Evolutionary conservation across 345 rosid genomes (phyloP).

Genomic region (Sisymbrium altissimum): DNA sequence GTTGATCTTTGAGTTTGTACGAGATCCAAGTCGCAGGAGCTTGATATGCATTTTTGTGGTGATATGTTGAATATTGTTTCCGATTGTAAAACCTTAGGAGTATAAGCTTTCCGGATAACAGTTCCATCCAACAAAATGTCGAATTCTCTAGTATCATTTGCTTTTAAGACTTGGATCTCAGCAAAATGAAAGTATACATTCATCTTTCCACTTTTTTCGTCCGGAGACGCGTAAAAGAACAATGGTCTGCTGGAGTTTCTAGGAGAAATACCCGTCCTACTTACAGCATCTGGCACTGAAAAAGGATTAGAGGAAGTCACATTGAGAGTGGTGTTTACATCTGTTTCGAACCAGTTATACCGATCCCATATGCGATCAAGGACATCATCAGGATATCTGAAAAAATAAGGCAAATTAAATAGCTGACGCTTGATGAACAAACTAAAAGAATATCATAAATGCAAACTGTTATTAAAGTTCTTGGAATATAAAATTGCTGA

Average conservation of each 20-base stretch:
- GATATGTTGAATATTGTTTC: neutral
- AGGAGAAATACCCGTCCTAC: neutral
- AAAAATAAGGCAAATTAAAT: neutral
- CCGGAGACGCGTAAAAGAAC: neutral
- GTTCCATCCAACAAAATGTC: neutral
- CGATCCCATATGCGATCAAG: conserved; percentile 13
- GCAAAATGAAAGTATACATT: neutral
- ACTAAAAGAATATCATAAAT: too few species aligned
- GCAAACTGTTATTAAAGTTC: neutral
- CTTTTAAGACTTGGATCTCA: neutral
- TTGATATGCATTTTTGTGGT: neutral
- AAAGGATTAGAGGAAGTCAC: conserved; percentile 1
- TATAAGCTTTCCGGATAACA: neutral
- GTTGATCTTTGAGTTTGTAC: conserved; percentile 7
- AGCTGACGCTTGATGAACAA: too few species aligned
- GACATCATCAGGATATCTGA: neutral
- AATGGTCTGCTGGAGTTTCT: neutral
- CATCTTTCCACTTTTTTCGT: neutral
- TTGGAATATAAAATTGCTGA: neutral
- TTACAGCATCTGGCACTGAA: conserved; percentile 20
- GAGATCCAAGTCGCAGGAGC: neutral
- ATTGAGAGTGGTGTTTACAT: conserved; percentile 2
- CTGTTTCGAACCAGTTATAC: neutral
- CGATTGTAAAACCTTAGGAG: neutral
- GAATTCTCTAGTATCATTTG: neutral